A percentile compares a stretch with the other conserved stretches of the same genome.
Evolutionary conservation across 1,284 basidiomycete species (phyloP).

Genomic region (Anthracocystis setariae): DNA sequence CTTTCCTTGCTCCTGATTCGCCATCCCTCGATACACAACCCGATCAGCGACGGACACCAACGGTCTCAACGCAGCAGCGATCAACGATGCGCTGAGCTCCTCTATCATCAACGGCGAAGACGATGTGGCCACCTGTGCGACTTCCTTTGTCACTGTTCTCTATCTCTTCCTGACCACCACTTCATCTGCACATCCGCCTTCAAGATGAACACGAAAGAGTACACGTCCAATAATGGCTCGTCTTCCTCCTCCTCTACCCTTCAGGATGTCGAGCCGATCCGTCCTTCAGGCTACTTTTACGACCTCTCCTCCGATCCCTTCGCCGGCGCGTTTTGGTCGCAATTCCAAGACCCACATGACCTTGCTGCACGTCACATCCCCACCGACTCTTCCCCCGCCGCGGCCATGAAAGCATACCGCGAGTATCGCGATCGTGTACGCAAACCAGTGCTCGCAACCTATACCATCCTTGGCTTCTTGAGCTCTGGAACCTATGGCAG

Average conservation of each 20-base stretch:
- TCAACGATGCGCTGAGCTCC: too few species aligned
- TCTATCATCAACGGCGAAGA: too few species aligned
- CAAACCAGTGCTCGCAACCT: constrained; percentile 68
- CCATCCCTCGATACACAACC: not conserved
- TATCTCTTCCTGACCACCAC: too few species aligned
- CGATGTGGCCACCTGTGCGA: too few species aligned
- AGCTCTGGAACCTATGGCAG: constrained; percentile 97
- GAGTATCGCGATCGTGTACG: constrained; percentile 53
- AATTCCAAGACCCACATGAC: constrained; percentile 38
- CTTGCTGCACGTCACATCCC: constrained; percentile 39
- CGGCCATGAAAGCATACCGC: constrained; percentile 62
- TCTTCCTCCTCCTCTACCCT: not conserved
- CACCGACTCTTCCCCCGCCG: constrained; percentile 29
- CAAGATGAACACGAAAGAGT: constrained; percentile 5
- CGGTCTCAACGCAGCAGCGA: too few species aligned
- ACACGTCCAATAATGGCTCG: not conserved
- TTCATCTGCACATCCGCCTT: not conserved
- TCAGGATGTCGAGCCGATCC: constrained; percentile 1
- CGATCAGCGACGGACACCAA: too few species aligned
- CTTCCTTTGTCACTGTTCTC: too few species aligned
- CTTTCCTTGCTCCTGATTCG: not conserved
- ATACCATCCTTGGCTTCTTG: constrained; percentile 94
- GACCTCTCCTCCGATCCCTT: constrained; percentile 26
- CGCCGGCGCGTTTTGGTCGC: constrained; percentile 42
- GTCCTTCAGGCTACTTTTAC: constrained; percentile 32